These are phyloP conservation scores for Xerocomellus chrysenteron DNA, from an alignment of 768 basidiomycete species.

Conservation along the genomic window DNA sequence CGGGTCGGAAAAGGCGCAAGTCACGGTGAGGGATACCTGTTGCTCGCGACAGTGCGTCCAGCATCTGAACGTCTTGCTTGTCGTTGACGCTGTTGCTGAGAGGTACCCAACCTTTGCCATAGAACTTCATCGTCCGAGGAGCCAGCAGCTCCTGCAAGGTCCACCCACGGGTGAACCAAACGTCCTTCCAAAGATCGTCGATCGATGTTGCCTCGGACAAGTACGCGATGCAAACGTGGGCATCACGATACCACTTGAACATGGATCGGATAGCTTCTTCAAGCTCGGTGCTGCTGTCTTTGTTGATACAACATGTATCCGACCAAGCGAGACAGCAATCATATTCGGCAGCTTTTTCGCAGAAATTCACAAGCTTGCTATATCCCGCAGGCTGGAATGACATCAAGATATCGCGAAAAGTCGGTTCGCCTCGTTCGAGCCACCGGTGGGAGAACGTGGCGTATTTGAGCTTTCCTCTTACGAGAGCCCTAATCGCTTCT, in stretches of 20 bases:
- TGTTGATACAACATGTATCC: slow-evolving; percentile 38
- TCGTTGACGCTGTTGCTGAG: slow-evolving; percentile 28
- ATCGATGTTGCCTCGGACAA: slow-evolving; percentile 29
- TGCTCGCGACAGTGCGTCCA: slow-evolving; percentile 25
- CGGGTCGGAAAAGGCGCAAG: slow-evolving; percentile 23
- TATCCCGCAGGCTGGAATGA: slow-evolving; percentile 30
- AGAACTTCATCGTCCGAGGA: slow-evolving; percentile 32
- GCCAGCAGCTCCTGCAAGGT: slow-evolving; percentile 31
- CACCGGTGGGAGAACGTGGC: slow-evolving; percentile 31
- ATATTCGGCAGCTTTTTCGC: slow-evolving; percentile 27
- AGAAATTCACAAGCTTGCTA: slow-evolving; percentile 25
- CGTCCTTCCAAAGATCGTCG: slow-evolving; percentile 26
- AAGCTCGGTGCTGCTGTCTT: slow-evolving; percentile 35
- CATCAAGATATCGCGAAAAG: slow-evolving; percentile 31
- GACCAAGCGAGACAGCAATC: slow-evolving; percentile 32
- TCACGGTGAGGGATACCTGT: slow-evolving; percentile 28
- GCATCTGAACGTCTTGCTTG: slow-evolving; percentile 24
- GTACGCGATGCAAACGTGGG: slow-evolving; percentile 33
- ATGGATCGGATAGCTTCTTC: slow-evolving; percentile 36
- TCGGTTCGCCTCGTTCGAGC: slow-evolving; percentile 31
- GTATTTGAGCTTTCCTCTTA: slow-evolving; percentile 26
- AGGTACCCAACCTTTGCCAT: slow-evolving; percentile 26
- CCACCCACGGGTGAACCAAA: slow-evolving; percentile 35
- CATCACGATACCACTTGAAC: slow-evolving; percentile 34
- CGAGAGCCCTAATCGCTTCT: slow-evolving; percentile 24